These are phyloP conservation scores for Mycogone perniciosa DNA, from an alignment of 2,329 filamentous ascomycete species.

Conservation along the genomic window DNA sequence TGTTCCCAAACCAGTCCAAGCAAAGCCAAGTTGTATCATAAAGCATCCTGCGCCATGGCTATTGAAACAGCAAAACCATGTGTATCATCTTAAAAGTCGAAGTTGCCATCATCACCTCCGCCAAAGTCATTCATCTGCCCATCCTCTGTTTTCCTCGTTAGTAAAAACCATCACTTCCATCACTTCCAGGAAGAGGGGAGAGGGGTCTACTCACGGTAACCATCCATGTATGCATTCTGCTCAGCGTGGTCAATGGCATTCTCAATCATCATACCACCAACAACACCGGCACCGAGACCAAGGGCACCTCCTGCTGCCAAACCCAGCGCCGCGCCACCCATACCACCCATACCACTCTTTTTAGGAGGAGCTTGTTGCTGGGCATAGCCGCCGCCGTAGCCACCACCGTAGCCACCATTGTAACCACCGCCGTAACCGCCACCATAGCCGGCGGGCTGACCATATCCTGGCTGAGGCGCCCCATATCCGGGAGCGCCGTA, in stretches of 20 bases:
- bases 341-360: conserved; percentile 32
- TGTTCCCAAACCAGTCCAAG: not conserved
- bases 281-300: conserved; percentile 71
- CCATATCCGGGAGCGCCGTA: conserved; percentile 19
- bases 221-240: conserved; percentile 48
- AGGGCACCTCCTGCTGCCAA: conserved; percentile 66
- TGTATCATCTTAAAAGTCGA: conserved; percentile 12
- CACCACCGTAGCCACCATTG: conserved; percentile 30
- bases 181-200: not conserved
- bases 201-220: conserved; percentile 29
- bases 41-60: not conserved
- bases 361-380: conserved; percentile 34
- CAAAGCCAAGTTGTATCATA: not conserved
- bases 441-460: conserved; percentile 25
- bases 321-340: conserved; percentile 43
- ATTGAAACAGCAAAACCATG: not conserved
- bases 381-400: conserved; percentile 21
- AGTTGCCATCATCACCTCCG: conserved; percentile 16
- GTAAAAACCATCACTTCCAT: conserved; percentile 13
- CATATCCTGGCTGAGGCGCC: conserved; percentile 17
- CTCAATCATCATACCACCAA: conserved; percentile 69
- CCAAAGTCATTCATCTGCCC: conserved; percentile 26
- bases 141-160: conserved; percentile 19
- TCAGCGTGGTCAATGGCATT: conserved; percentile 59
- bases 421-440: conserved; percentile 26